A percentile compares a stretch with the other conserved stretches of the same genome.
Conservation (phyloP, 2,329 filamentous ascomycete species). For the Calonectria hongkongensis region DNA sequence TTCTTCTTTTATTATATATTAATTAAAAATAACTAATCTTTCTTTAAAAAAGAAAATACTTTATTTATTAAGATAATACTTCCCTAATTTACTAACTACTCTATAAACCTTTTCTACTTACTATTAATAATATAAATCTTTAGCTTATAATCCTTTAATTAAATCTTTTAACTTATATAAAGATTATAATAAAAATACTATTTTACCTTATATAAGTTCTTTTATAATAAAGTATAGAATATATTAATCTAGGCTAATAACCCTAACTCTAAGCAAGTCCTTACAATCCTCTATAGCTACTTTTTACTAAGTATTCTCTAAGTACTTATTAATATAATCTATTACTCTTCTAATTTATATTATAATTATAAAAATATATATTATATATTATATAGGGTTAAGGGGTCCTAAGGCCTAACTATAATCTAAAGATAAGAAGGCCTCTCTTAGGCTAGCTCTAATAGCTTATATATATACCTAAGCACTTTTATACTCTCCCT, state of each 20-base stretch:
- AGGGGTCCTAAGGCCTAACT: neutral
- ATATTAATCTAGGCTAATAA: slow-evolving; percentile 26
- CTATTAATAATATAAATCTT: slow-evolving; percentile 24
- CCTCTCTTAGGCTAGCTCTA: slow-evolving; percentile 6
- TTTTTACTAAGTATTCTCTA: neutral
- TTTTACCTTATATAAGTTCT: slow-evolving; percentile 13
- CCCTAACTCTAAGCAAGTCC: neutral
- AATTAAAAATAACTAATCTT: neutral
- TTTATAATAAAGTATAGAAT: slow-evolving; percentile 31
- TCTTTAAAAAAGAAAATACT: neutral
- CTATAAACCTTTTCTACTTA: slow-evolving; percentile 14
- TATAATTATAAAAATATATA: slow-evolving; percentile 16
- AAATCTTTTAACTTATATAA: neutral
- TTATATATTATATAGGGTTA: neutral
- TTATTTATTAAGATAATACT: slow-evolving; percentile 1
- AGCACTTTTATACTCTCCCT: neutral
- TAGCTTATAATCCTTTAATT: neutral
- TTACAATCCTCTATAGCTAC: neutral
- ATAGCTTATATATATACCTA: slow-evolving; percentile 25
- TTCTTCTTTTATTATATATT: neutral
- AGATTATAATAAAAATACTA: slow-evolving; percentile 21
- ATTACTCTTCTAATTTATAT: neutral
- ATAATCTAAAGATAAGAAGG: slow-evolving; percentile 5
- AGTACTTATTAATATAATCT: neutral
- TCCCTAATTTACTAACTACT: neutral